Base-by-base conservation (phyloP, 1,284 basidiomycete genomes). In the Lignosus rhinocerotis region DNA sequence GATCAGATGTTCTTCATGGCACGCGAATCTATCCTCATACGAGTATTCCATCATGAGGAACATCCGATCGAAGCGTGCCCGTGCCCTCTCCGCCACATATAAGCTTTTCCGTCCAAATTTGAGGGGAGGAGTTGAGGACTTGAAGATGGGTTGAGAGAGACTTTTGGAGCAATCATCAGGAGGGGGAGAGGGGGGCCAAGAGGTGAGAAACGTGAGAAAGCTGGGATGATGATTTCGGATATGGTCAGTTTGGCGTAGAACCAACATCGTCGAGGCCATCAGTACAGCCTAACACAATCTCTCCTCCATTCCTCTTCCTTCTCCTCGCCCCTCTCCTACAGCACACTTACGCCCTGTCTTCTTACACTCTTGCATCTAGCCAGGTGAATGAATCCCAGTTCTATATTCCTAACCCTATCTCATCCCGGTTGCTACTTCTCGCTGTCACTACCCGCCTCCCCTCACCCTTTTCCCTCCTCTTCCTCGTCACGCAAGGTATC, bases 191-290 rank as follows among this genome's bases (percentile, higher is more conserved):
- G 34, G 30, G 36, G 42, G 52, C 47, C 12, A 38, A 60, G 54
- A 47, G 43, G 46, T 32, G 42, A 41, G 33, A 48, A 39, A 60
- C 63, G 68, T 69, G 68, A 62, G 68, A 69, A 68, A 66, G 53
- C 53, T 36, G 55, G 61, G 58, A 58, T 56, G 62, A 61, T 64
- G 60, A 62, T 61, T 58, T 64, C 60, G 63, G 67, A 65, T 64
- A 62, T 60, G 62, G 65, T 66, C 62, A 61, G 64, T 64, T 58
- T 60, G 60, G 63, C 59, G 64, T 65, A 58, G 63, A 60, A 66
- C 66, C 61, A 64, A 65, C 67, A 66, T 66, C 64, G 65, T 63
- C 58, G 57, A 55, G 62, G 60, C 68, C 60, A 67, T 69, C 70
- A 64, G 63, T 66, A 64, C 66, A 65, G 58, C 62, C 69, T 66